Conservation (phyloP, 169 alveolate genomes). For the Plasmodium relictum region DNA sequence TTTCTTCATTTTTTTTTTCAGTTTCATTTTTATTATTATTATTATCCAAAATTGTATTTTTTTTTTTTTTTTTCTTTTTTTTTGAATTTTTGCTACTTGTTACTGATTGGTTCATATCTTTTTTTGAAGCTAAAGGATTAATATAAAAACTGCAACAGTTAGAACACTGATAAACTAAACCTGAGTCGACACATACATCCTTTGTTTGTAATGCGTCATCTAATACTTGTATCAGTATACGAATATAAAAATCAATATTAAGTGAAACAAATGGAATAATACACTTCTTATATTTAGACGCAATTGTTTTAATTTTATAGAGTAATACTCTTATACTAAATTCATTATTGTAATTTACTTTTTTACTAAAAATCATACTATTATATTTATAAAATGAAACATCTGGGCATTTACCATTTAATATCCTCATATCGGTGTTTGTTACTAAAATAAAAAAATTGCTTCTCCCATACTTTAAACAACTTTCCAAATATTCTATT, state of each 20-base stretch:
- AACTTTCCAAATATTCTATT: slow-evolving; percentile 93
- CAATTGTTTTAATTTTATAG: slow-evolving; percentile 90
- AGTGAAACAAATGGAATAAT: slow-evolving; percentile 92
- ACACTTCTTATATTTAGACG: slow-evolving; percentile 92
- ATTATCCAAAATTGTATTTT: not conserved
- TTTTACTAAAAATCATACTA: slow-evolving; percentile 89
- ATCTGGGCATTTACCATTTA: slow-evolving; percentile 95
- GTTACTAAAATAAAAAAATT: slow-evolving; percentile 94
- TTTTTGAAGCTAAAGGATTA: slow-evolving; percentile 81
- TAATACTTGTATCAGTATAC: slow-evolving; percentile 91
- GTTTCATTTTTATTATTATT: not conserved
- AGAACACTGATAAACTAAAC: slow-evolving; percentile 90
- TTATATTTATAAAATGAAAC: slow-evolving; percentile 95
- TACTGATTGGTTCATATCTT: slow-evolving; percentile 61
- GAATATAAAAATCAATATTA: slow-evolving; percentile 94
- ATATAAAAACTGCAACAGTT: slow-evolving; percentile 87
- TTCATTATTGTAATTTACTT: slow-evolving; percentile 93
- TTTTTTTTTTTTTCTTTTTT: slow-evolving; percentile 13
- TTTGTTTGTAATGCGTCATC: slow-evolving; percentile 91
- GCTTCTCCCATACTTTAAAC: slow-evolving; percentile 91
- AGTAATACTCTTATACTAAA: slow-evolving; percentile 91
- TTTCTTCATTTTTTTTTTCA: not conserved
- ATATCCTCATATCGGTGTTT: slow-evolving; percentile 97
- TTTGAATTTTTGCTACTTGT: slow-evolving; percentile 15
- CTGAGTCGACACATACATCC: slow-evolving; percentile 86